Percentiles rank a stretch among this genome's conserved stretches.
These are phyloP conservation scores for Saxispiralis lemnorum DNA, from an alignment of 495 filamentous ascomycete species.

Conservation along the genomic window DNA sequence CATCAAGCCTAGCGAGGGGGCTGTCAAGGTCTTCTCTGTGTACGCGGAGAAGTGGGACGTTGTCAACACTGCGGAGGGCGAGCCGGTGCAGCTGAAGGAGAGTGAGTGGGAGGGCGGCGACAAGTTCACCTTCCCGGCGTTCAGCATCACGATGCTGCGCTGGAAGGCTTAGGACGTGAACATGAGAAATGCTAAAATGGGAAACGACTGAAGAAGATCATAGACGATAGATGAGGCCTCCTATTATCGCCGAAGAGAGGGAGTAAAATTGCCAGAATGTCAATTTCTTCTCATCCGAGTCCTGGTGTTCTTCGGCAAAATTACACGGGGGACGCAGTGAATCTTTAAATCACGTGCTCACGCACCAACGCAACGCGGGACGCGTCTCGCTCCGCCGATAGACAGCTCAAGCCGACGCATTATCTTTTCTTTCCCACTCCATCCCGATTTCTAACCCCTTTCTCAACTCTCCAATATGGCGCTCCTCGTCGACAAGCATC, in stretches of 20 bases:
- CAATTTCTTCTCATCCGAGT: no score
- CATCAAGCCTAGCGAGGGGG: slow-evolving; percentile 18
- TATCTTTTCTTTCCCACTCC: neutral
- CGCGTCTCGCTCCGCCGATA: no score
- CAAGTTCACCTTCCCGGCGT: slow-evolving; percentile 43
- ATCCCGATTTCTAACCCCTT: neutral
- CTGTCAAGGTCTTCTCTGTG: slow-evolving; percentile 42
- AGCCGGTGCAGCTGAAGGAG: slow-evolving; percentile 43
- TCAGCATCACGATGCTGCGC: slow-evolving; percentile 45
- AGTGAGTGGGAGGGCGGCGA: slow-evolving; percentile 41
- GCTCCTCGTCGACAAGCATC: slow-evolving; percentile 85
- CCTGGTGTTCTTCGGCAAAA: no score
- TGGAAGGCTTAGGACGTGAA: slow-evolving; percentile 31
- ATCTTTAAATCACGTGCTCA: neutral
- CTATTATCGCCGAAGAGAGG: no score
- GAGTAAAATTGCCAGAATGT: no score
- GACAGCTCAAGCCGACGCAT: neutral
- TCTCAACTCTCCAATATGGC: slow-evolving; percentile 33
- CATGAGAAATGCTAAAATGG: neutral
- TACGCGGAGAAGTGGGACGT: slow-evolving; percentile 35
- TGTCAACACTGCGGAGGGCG: slow-evolving; percentile 41
- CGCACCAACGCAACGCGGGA: neutral
- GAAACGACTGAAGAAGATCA: no score
- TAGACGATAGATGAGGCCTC: no score
- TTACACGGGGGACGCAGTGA: neutral